Evolutionary conservation across 768 basidiomycete species (phyloP).

Genomic region (Lactarius psammicola): DNA sequence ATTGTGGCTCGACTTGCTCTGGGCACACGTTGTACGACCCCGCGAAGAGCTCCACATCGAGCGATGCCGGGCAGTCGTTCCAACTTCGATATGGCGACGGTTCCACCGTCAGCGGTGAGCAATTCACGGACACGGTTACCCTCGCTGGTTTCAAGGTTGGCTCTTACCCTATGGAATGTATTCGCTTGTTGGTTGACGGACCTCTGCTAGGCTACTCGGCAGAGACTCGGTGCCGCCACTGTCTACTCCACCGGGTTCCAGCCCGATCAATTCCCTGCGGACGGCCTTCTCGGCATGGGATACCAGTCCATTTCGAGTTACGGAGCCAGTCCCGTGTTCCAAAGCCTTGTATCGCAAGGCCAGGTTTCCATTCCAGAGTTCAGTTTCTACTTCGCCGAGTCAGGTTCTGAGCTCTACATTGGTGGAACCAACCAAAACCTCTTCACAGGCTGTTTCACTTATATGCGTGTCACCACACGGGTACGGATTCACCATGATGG

Average conservation of each 20-base stretch:
- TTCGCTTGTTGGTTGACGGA: background rate
- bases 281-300: conserved; percentile 46
- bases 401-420: conserved; percentile 40
- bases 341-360: conserved; percentile 44
- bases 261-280: conserved; percentile 34
- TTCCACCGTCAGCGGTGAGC: conserved; percentile 39
- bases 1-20: conserved; percentile 36
- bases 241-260: conserved; percentile 38
- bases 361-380: conserved; percentile 41
- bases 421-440: conserved; percentile 25
- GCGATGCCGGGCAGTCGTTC: conserved; percentile 33
- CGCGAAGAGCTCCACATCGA: conserved; percentile 27
- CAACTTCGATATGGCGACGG: conserved; percentile 42
- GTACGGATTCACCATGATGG: conserved; percentile 17
- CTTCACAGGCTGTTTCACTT: conserved; percentile 21
- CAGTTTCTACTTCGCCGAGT: conserved; percentile 46
- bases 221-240: conserved; percentile 46
- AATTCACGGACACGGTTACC: conserved; percentile 45
- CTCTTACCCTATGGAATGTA: background rate
- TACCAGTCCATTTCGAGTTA: conserved; percentile 33
- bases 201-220: conserved; percentile 36
- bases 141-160: conserved; percentile 37
- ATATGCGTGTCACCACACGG: background rate
- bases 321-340: conserved; percentile 34
- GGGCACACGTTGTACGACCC: conserved; percentile 16